phyloP scores from a whole-genome alignment of 1,284 basidiomycete genomes.

The Apiotrichum sp. region DNA sequence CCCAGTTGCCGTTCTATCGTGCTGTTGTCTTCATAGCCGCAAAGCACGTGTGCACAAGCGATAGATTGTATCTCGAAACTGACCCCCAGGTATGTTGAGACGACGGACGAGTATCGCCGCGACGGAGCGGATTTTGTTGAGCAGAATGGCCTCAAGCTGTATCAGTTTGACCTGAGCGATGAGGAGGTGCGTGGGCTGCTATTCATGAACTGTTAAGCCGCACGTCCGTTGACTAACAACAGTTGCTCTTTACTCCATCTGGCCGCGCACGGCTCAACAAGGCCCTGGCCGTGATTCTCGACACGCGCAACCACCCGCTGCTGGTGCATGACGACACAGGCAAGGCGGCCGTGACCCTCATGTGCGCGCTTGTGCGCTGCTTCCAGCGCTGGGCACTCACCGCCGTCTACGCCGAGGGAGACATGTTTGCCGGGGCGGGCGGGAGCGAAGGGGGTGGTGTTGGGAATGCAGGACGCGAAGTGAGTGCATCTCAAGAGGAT shows the following conservation, averaged over 20 bases:
- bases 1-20: too few relatives aligned
- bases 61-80: too few relatives aligned
- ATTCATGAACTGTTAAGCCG: too few relatives aligned
- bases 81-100: slow-evolving; percentile 34
- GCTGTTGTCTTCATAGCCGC: too few relatives aligned
- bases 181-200: slow-evolving; percentile 18
- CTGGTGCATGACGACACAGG: slow-evolving; percentile 45
- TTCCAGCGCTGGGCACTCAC: slow-evolving; percentile 42
- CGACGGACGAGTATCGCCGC: slow-evolving; percentile 33
- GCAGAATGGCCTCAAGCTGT: slow-evolving; percentile 22
- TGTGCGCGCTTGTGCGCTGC: slow-evolving; percentile 35
- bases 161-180: slow-evolving; percentile 33
- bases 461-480: slow-evolving; percentile 38
- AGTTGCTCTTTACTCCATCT: slow-evolving; percentile 23
- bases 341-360: slow-evolving; percentile 34
- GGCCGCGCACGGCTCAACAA: slow-evolving; percentile 16
- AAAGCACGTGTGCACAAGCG: too few relatives aligned
- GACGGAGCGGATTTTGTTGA: slow-evolving; percentile 37
- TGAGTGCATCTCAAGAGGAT: slow-evolving; percentile 17
- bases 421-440: slow-evolving; percentile 45
- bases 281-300: slow-evolving; percentile 30
- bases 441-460: slow-evolving; percentile 42
- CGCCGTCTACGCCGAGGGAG: slow-evolving; percentile 38
- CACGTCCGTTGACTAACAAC: not conserved
- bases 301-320: slow-evolving; percentile 38